Base-by-base conservation (phyloP, 768 basidiomycete genomes). In the Leccinum longicurvipes region DNA sequence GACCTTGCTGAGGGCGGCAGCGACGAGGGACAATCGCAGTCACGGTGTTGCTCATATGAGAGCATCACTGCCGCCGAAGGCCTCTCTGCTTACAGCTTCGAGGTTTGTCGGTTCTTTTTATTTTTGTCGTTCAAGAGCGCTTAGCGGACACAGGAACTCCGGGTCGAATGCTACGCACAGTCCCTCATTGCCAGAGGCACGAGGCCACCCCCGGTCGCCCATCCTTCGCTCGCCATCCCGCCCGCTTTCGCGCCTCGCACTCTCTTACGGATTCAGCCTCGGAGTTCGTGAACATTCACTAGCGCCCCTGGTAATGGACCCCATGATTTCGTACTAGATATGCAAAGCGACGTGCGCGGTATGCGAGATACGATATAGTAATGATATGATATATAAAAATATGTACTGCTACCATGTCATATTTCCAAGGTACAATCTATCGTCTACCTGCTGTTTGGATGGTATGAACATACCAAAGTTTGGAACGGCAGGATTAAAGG, bases 131-230 rank as follows among this genome's bases (percentile, higher is more conserved):
- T 27, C 14, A 39, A 29, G 21, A 19, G 36, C 42, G 47, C 55
- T 62, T 7, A 42, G 5, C 0, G 2, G 6, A 34, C 27, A 2
- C 17, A 68, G 69, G 69, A 70, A 51, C 50, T 70, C 11, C 68
- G 69, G 0, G 54, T 55, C 10, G 69, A 70, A 55, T 72, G 70
- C 41, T 70, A 70, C n/a, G 69, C 64, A 4, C 69, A 70, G 24
- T 68, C 68, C 1, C 56, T 53, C 41, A 15, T 70, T 45, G 69
- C 69, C 0, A 59, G 62, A 28, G 70, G 69, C 11, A 49, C 50
- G 7, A 60, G 14, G 11, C 69, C 69, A 5, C 56, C 41, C 2
- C 58, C 60, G 3, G 70, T 53, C 1, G 44, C n/a, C 34, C 56
- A 47, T 4, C 60, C 60, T 12, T 54, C 54, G 2, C 67, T 68